Conservation (phyloP, 1,139 yeast species). For the Yamadazyma blattariae region DNA sequence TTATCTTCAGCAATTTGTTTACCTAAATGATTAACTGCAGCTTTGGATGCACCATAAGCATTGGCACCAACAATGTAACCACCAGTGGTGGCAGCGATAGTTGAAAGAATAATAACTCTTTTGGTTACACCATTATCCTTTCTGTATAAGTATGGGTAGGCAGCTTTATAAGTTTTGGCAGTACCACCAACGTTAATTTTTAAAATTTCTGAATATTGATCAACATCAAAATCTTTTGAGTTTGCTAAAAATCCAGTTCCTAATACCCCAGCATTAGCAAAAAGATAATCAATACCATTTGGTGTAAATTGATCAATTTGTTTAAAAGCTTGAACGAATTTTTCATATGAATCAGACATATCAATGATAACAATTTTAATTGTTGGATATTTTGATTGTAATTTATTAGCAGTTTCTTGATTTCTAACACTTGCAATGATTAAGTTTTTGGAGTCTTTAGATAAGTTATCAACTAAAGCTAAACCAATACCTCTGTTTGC, state of each 20-base stretch:
- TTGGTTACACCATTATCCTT: slow-evolving; percentile 2
- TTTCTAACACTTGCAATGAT: slow-evolving; percentile 17
- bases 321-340: slow-evolving; percentile 1
- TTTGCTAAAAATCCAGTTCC: slow-evolving; percentile 2
- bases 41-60: slow-evolving; percentile 13
- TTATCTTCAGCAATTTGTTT: slow-evolving; percentile 9
- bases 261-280: slow-evolving; percentile 2
- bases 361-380: slow-evolving; percentile 1
- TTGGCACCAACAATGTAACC: slow-evolving; percentile 4
- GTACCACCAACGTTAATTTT: slow-evolving; percentile 7
- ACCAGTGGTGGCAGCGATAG: slow-evolving; percentile 6
- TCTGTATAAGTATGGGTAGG: slow-evolving; percentile 8
- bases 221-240: slow-evolving; percentile 7
- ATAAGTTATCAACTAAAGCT: slow-evolving; percentile 19
- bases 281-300: slow-evolving; percentile 6
- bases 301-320: slow-evolving; percentile 6
- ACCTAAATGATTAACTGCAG: slow-evolving; percentile 10
- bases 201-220: slow-evolving; percentile 6
- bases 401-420: neutral
- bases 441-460: slow-evolving; percentile 14
- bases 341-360: neutral
- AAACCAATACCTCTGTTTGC: slow-evolving; percentile 32
- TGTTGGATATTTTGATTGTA: neutral
- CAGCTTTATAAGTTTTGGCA: slow-evolving; percentile 3
- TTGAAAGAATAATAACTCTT: slow-evolving; percentile 7